Percentiles rank a stretch among this genome's conserved stretches.
Conservation (phyloP, 2,329 filamentous ascomycete genomes). For the Blastomyces gilchristii region DNA sequence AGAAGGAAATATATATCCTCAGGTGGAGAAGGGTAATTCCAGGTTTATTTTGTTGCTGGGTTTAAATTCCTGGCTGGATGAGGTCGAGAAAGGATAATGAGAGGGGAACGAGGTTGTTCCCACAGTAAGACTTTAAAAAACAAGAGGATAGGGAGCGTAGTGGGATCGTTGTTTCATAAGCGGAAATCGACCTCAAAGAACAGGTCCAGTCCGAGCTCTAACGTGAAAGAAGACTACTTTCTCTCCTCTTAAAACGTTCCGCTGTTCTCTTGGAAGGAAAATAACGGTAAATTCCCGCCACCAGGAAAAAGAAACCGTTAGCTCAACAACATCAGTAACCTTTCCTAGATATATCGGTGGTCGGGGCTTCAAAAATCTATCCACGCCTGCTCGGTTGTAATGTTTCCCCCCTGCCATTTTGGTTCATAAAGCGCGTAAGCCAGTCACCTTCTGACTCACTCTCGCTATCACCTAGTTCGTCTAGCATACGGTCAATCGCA, state of each 20-base stretch:
- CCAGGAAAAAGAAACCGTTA: background rate
- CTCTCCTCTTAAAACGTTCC: background rate
- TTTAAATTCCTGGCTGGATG: background rate
- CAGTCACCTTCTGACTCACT: slow-evolving; percentile 16
- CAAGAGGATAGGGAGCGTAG: background rate
- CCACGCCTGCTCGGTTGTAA: background rate
- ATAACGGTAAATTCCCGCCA: background rate
- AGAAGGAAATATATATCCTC: background rate
- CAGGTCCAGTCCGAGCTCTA: background rate
- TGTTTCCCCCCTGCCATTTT: background rate
- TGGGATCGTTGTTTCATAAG: background rate
- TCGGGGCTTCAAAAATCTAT: background rate
- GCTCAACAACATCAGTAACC: background rate
- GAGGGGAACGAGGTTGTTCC: background rate
- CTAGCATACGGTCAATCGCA: slow-evolving; percentile 23
- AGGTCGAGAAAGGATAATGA: background rate
- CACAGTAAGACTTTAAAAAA: background rate
- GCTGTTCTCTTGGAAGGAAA: background rate
- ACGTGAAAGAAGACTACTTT: background rate
- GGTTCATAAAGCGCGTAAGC: slow-evolving; percentile 9
- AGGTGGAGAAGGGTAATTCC: background rate
- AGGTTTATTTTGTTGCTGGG: background rate
- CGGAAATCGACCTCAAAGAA: too few relatives aligned
- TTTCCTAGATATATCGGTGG: background rate
- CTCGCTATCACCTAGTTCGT: slow-evolving; percentile 22